Evolutionary conservation across 129 eudicot species (phyloP), one percentile per base, ranked within the genome.

Genomic region (Sambucus nigra): DNA sequence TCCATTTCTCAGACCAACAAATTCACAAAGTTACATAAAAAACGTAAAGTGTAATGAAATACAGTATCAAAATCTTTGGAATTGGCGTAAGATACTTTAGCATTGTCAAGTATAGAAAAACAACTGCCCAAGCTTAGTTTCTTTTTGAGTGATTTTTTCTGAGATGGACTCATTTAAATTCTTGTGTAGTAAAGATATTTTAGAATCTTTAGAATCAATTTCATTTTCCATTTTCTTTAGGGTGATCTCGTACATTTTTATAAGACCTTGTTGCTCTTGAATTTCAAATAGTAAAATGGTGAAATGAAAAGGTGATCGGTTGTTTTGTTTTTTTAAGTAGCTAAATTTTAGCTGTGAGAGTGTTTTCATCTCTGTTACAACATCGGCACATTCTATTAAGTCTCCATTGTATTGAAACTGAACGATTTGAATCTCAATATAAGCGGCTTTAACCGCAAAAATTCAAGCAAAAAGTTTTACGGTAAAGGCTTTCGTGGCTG

Each of bases 231-330:
- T 63, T 66, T 91, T 80, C 70, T 81, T 91, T 82, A 76, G 79
- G 17, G 94, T 81, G 50, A 91, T 79, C 32, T 85, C 98, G 25
- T 91, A 91, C 60, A 86, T 85, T 74, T 79, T 91, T 79, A 85
- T 76, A 11, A 82, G 53, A 38, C 83, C 55, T 47, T 83, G 88
- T 16, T 83, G 94, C 51, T 83, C 96, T 39, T 74, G 80, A 33
- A 83, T 83, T 51, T 88, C 96, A 0, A 89, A 62, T 8, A 88
- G 81, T 63, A 83, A 50, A 0, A 80, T 28, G 9, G 89, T 77
- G 22, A 82, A 94, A 41, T 83, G 96, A 17, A 93, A 72, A 0
- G 93, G 87, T 2, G 94, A 83, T 5, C 66, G 67, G 55, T 74
- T 82, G 23, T 83, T 55, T 24, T 80, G 80, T 25, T 75, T 80